Evolutionary conservation across 164 flowering plant species (phyloP).

Genomic region (Nelumbo lutea): DNA sequence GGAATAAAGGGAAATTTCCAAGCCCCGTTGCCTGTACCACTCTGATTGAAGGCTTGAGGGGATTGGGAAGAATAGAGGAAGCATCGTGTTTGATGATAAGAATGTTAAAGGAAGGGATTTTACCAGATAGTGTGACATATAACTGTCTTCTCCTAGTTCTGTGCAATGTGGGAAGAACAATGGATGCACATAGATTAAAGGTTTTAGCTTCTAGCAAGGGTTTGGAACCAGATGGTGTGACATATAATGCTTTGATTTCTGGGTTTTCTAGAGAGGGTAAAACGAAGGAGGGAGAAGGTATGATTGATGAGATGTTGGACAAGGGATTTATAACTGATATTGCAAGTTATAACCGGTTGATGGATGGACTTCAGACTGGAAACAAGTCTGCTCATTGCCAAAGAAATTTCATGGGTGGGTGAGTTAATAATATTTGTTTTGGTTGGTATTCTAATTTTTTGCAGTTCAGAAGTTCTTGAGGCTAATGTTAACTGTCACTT

Average conservation of each 20-base stretch:
- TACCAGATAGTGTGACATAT: conserved; percentile 72
- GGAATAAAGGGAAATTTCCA: conserved; percentile 49
- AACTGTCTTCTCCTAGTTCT: conserved; percentile 59
- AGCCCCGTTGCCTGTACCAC: conserved; percentile 59
- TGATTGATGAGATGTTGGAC: conserved; percentile 88
- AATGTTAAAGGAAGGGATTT: conserved; percentile 54
- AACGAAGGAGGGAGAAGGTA: conserved; percentile 52
- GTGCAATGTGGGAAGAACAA: conserved; percentile 51
- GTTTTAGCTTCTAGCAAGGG: conserved; percentile 67
- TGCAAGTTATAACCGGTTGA: conserved; percentile 64
- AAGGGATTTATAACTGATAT: conserved; percentile 68
- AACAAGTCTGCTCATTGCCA: conserved; percentile 7
- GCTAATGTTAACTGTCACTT: not conserved
- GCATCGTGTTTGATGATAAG: conserved; percentile 44
- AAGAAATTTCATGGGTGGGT: not conserved
- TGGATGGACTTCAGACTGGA: conserved; percentile 35
- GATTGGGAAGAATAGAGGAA: conserved; percentile 31
- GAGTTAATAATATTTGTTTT: not conserved
- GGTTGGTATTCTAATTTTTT: too few species aligned
- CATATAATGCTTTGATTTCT: conserved; percentile 50
- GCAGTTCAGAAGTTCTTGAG: not conserved
- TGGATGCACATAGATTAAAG: conserved; percentile 62
- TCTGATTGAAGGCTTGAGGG: conserved; percentile 63
- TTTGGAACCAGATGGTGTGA: conserved; percentile 46
- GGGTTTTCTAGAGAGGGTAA: conserved; percentile 64